Conservation (phyloP, 78 protist species). For the Isochrysis galbana region DNA sequence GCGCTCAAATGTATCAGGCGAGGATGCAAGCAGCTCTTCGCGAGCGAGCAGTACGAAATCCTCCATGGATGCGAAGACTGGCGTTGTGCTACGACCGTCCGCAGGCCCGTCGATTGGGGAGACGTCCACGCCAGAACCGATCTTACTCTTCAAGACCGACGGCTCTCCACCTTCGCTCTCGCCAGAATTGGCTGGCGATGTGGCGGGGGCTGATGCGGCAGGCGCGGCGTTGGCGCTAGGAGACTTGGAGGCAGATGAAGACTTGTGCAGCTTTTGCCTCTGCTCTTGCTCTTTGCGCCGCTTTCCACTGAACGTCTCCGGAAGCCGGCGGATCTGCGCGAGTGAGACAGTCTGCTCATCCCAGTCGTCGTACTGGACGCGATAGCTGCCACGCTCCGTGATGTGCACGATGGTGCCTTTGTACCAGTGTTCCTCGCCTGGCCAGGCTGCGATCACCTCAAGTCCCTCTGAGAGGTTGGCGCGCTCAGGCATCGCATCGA, state of each 20-base stretch:
- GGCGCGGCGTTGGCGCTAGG: background rate
- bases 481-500: background rate
- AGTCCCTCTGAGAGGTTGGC: background rate
- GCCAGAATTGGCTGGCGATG: background rate
- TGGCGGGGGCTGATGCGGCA: too few relatives aligned
- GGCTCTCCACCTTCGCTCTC: background rate
- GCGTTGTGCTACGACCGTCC: background rate
- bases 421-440: background rate
- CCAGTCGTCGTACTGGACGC: constrained; percentile 25
- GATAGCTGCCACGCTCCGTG: background rate
- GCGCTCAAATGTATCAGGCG: background rate
- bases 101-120: too few relatives aligned
- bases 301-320: background rate
- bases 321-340: background rate
- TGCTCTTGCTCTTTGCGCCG: background rate
- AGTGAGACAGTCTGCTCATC: background rate
- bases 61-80: background rate
- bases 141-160: background rate
- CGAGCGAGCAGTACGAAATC: background rate
- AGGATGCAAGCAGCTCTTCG: background rate
- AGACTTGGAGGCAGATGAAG: too few relatives aligned
- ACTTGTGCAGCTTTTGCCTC: too few relatives aligned
- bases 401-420: background rate
- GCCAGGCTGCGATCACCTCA: constrained; percentile 13
- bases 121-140: too few relatives aligned